Conservation (phyloP, 116 monocot species). For the Trichopus zeylanicus region DNA sequence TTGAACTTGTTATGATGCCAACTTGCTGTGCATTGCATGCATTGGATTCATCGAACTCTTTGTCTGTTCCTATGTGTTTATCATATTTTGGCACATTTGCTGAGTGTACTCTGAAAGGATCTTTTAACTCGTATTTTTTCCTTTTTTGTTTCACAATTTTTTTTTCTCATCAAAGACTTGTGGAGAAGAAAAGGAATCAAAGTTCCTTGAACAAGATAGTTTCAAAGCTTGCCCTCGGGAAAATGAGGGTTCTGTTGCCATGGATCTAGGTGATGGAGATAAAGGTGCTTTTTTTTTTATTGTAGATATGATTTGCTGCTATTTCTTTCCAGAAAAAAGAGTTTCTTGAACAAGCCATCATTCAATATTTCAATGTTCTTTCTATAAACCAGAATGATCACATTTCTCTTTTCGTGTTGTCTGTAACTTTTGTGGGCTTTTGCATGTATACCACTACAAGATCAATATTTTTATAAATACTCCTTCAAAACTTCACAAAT, state of each 20-base stretch:
- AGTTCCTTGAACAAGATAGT: constrained; percentile 36
- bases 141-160: constrained; percentile 6
- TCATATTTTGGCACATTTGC: too few relatives aligned
- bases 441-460: too few relatives aligned
- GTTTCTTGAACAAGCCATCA: neutral
- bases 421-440: too few relatives aligned
- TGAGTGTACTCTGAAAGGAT: neutral
- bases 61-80: too few relatives aligned
- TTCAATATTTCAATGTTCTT: too few relatives aligned
- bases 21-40: too few relatives aligned
- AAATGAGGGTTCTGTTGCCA: constrained; percentile 14
- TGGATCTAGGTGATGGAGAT: constrained; percentile 12
- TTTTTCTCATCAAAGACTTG: constrained; percentile 45
- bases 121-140: neutral
- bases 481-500: too few relatives aligned
- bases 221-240: constrained; percentile 23
- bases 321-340: neutral
- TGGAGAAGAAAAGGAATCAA: constrained; percentile 57
- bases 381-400: too few relatives aligned
- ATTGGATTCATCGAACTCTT: too few relatives aligned
- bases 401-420: too few relatives aligned
- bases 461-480: too few relatives aligned
- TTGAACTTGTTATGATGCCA: too few relatives aligned
- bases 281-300: constrained; percentile 11
- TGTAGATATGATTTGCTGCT: neutral